Evolutionary conservation across 73 alveolate genomes (phyloP), one percentile per base, ranked within the genome.

Genomic region (Paraurostyla sp.): DNA sequence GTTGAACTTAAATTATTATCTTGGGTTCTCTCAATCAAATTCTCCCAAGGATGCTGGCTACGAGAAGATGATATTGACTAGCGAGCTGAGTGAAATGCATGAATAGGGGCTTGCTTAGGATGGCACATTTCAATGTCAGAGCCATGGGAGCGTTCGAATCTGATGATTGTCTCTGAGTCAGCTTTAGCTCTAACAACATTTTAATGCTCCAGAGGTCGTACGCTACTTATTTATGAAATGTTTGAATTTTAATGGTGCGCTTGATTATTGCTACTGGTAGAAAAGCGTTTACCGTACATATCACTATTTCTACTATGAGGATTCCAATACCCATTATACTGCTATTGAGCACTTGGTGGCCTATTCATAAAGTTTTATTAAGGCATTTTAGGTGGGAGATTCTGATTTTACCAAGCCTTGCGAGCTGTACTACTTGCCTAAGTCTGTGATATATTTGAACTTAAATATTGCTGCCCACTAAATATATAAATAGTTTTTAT

Each of bases 61-160:
- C 23, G 16, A 6, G 36, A 48, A 16, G 87, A 48, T 25, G 76
- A 23, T 4, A 48, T 45, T 50, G 51, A 32, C 65, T 29, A 7
- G 16, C 84, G n/a, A 3, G 65, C 59, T 33, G 45, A n/a, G 16
- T 41, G 6, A 23, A 43, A 41, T 9, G 59, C 29, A 35, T 75
- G 48, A 3, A 32, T 7, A 25, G 87, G 75, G 2, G 69, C 50
- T 30, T 75, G 42, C 76, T 75, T 48, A 22, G 73, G 73, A 43
- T 23, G 65, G 33, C 6, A n/a, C 73, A 75, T 46, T 50, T 49
- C 87, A 25, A 46, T 11, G 18, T 43, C 4, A 11, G 57, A 16
- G 3, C 87, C 73, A 27, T 75, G 87, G 1, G 87, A 46, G 18
- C 52, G 16, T 15, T 75, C 87, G 52, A 75, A 75, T 35, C 87